A percentile compares a stretch with the other conserved stretches of the same genome.
phyloP scores from a whole-genome alignment of 768 basidiomycete genomes.

The Clitopilus hobsonii region DNA sequence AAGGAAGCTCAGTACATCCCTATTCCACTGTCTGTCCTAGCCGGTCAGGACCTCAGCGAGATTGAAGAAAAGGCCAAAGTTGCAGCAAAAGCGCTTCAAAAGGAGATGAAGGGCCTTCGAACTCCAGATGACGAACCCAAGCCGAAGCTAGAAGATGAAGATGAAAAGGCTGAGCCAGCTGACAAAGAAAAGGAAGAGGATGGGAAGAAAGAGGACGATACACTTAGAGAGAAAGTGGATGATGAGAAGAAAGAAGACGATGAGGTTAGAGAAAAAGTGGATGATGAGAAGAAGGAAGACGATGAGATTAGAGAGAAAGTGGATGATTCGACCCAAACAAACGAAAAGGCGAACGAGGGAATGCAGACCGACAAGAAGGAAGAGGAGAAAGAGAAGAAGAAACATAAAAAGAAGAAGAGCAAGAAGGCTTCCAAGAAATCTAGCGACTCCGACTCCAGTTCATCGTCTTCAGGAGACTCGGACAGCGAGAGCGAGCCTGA shows the following conservation, averaged over 20 bases:
- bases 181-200: neutral
- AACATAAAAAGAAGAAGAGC: neutral
- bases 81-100: slow-evolving; percentile 1
- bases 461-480: neutral
- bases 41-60: slow-evolving; percentile 24
- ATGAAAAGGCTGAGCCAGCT: neutral
- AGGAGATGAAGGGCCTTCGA: slow-evolving; percentile 2
- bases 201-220: neutral
- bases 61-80: slow-evolving; percentile 16
- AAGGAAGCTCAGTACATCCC: slow-evolving; percentile 13
- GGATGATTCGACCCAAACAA: too few species aligned
- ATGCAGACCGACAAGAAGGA: neutral
- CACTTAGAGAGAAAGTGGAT: neutral
- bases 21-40: slow-evolving; percentile 21
- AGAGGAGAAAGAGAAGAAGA: neutral
- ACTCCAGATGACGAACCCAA: neutral
- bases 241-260: neutral
- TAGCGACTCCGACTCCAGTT: neutral
- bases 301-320: too few species aligned
- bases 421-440: neutral
- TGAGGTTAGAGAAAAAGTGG: neutral
- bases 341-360: neutral
- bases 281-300: neutral
- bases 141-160: neutral
- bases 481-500: neutral